Evolutionary conservation across 805 yeast species (phyloP).

Genomic region (Hyphopichia homilentoma): DNA sequence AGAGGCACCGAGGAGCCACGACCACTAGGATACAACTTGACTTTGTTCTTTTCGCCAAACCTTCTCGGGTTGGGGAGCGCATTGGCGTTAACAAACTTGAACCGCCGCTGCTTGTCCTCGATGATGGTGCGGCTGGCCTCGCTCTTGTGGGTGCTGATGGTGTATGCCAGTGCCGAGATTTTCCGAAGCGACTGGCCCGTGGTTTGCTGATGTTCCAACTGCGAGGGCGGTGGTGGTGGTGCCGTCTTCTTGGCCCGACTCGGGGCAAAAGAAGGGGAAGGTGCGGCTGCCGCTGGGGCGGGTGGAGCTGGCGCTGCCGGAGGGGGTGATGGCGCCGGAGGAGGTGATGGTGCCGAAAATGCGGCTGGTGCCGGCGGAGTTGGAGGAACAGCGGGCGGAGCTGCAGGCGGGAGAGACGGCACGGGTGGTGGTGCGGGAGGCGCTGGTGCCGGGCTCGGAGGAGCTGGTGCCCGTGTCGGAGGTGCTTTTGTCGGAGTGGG

Average conservation of each 20-base stretch:
- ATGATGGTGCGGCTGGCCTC: conserved; percentile 39
- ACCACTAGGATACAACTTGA: conserved; percentile 90
- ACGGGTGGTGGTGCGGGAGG: conserved; percentile 46
- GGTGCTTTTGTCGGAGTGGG: conserved; percentile 28
- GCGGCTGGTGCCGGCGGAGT: conserved; percentile 21
- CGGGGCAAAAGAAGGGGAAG: conserved; percentile 11
- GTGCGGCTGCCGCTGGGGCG: conserved; percentile 20
- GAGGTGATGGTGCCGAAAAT: conserved; percentile 12
- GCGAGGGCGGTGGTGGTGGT: conserved; percentile 28
- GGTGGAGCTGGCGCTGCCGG: conserved; percentile 19
- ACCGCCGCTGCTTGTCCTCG: conserved; percentile 57
- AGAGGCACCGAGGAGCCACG: conserved; percentile 90
- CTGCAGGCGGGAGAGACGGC: conserved; percentile 38
- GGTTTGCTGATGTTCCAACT: conserved; percentile 39
- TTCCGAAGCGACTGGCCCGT: conserved; percentile 53
- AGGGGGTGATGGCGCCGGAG: conserved; percentile 21
- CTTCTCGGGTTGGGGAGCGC: conserved; percentile 87
- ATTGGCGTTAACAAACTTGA: conserved; percentile 59
- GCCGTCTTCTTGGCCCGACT: conserved; percentile 22
- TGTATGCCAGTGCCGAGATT: conserved; percentile 63
- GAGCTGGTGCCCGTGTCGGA: conserved; percentile 27
- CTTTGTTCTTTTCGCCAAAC: conserved; percentile 53
- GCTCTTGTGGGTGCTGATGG: conserved; percentile 41
- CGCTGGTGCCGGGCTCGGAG: conserved; percentile 21
- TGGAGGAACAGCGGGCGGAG: conserved; percentile 22